phyloP scores from a whole-genome alignment of 192 early-diverging fungal species.

The Lunasporangiospora selenospora region DNA sequence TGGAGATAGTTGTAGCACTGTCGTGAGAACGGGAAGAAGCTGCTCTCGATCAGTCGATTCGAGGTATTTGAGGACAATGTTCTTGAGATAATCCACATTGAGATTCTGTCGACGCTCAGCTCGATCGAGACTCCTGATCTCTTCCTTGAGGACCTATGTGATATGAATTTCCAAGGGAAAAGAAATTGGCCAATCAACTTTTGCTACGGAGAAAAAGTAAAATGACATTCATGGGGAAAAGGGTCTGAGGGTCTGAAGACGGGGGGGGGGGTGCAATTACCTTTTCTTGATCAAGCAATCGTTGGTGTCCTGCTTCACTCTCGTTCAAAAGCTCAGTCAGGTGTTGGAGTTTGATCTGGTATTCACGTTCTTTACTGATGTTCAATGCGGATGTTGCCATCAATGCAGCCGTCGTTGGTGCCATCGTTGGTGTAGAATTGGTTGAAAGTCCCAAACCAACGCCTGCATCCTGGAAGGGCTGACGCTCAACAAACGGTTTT shows the following conservation, averaged over 20 bases:
- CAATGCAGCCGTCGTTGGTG: neutral
- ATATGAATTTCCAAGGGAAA: no score
- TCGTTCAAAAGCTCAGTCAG: constrained; percentile 63
- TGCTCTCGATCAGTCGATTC: constrained; percentile 57
- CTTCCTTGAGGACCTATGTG: constrained; percentile 62
- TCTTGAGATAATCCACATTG: constrained; percentile 75
- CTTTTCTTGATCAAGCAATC: constrained; percentile 60
- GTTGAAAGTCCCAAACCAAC: constrained; percentile 4
- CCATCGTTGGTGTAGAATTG: constrained; percentile 3
- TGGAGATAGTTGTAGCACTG: constrained; percentile 53
- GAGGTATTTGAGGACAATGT: constrained; percentile 72
- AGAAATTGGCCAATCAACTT: no score
- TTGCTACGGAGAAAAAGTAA: no score
- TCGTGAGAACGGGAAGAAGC: constrained; percentile 49
- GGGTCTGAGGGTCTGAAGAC: neutral
- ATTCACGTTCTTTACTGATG: constrained; percentile 47
- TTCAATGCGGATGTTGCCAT: no score
- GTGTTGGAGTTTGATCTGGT: constrained; percentile 54
- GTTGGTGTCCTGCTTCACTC: constrained; percentile 56
- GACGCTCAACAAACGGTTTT: constrained; percentile 31
- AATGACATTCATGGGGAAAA: no score
- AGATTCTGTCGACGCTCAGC: constrained; percentile 68
- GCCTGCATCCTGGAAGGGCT: constrained; percentile 21
- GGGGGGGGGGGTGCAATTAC: constrained; percentile 19
- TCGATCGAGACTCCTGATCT: constrained; percentile 64